Base-by-base conservation (phyloP, 2,329 filamentous ascomycete genomes). In the Sordariomycetes sp. region DNA sequence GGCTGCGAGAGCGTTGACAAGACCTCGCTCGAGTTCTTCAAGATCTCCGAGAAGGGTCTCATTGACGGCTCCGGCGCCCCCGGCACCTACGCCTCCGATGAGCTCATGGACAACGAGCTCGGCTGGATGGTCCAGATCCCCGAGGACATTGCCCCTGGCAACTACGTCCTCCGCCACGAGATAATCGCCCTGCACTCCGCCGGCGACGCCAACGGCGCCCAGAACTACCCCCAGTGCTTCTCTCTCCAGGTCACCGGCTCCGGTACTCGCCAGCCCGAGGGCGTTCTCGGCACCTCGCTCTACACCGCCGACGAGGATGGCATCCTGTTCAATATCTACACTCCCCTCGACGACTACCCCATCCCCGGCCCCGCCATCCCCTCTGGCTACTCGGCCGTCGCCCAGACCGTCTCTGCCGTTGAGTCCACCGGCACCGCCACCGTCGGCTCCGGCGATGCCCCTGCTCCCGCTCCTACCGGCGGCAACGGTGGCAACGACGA, bases 31-130 rank as follows among this genome's bases (percentile, higher is more conserved):
- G 51, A 68, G 43, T 79, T 69, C 56, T 71, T 76, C 67, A 81
- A 82, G 67, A 77, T 81, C 41, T 65, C 66, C 33, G 64, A 66
- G 42, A 59, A 51, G 23, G 76, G 75, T 44, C 60, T 74, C 31
- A 53, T 68, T 39, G 35, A 44, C 38, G 61, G 74, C 39, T 54
- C 68, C 44, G 48, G 57, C 41, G 58, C 52, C 39, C 57, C 52
- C 38, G 35, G 45, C 40, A 29, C 31, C 34, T 60, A 54, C 53
- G 48, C 49, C 18, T 43, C 53, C 28, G 46, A 48, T 41, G 47
- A 63, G 9, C 50, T 72, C 42, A 64, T 68, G 47, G 46, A 53
- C 39, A 48, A 50, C 66, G 39, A 42, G 37, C 43, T 46, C 35
- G 46, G 40, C 34, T 50, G 48, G 46, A 37, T 38, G 34, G 46